Evolutionary conservation across 192 early-diverging fungal genomes (phyloP).

Genomic region (Diversispora epigaea): DNA sequence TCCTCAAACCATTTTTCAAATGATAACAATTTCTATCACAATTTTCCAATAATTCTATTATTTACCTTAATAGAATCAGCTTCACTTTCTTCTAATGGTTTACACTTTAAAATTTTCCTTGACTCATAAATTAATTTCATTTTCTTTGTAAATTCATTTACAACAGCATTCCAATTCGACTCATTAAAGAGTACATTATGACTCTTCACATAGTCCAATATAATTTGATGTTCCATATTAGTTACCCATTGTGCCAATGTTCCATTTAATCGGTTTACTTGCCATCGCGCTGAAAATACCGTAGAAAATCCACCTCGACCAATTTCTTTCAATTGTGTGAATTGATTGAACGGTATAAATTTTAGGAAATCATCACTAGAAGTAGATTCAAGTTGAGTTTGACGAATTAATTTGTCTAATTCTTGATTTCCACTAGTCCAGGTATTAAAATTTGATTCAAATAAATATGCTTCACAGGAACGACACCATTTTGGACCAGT

Average conservation of each 20-base stretch:
- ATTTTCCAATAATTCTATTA: background rate
- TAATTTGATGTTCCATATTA: slow-evolving; percentile 6
- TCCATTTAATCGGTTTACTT: background rate
- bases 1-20: background rate
- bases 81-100: background rate
- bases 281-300: background rate
- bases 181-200: background rate
- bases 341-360: background rate
- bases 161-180: background rate
- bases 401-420: slow-evolving; percentile 5
- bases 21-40: background rate
- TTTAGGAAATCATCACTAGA: background rate
- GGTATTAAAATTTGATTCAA: slow-evolving; percentile 8
- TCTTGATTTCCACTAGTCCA: slow-evolving; percentile 9
- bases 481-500: background rate
- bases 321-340: background rate
- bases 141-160: background rate
- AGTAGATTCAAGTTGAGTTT: slow-evolving; percentile 6
- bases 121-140: background rate
- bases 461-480: background rate
- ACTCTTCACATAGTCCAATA: slow-evolving; percentile 4
- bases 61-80: background rate
- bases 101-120: slow-evolving; percentile 7
- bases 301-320: background rate
- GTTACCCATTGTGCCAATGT: slow-evolving; percentile 9